Evolutionary conservation across 768 basidiomycete species (phyloP).

Genomic region (Xanthoconium stramineum): DNA sequence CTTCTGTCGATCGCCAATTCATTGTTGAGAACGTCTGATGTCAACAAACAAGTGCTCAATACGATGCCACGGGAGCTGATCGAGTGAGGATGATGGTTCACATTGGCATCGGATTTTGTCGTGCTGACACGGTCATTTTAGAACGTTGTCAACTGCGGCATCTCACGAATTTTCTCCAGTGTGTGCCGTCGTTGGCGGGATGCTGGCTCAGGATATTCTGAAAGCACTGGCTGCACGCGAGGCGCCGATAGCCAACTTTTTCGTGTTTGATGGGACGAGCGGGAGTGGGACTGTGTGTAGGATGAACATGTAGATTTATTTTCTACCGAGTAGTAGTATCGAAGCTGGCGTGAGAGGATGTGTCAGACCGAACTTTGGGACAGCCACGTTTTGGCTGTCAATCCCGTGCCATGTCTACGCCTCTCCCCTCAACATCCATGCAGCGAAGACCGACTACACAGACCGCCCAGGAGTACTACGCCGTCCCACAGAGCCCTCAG

Average conservation of each 20-base stretch:
- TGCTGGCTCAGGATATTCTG: slow-evolving; percentile 92
- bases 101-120: not conserved
- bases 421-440: slow-evolving; percentile 26
- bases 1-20: slow-evolving; percentile 63
- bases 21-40: slow-evolving; percentile 56
- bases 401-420: slow-evolving; percentile 8
- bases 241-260: slow-evolving; percentile 89
- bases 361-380: slow-evolving; percentile 20
- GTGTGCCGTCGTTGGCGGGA: slow-evolving; percentile 91
- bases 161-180: slow-evolving; percentile 87
- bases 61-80: slow-evolving; percentile 57
- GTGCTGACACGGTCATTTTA: slow-evolving; percentile 32
- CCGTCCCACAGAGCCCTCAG: slow-evolving; percentile 63
- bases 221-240: slow-evolving; percentile 89
- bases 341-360: slow-evolving; percentile 14
- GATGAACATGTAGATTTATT: slow-evolving; percentile 39
- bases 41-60: slow-evolving; percentile 65
- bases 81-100: slow-evolving; percentile 41
- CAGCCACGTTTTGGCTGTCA: slow-evolving; percentile 21
- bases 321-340: not conserved
- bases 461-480: slow-evolving; percentile 55
- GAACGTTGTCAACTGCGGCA: slow-evolving; percentile 67
- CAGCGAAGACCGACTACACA: slow-evolving; percentile 41
- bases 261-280: slow-evolving; percentile 80
- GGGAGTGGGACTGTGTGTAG: slow-evolving; percentile 70